Percentiles rank a stretch among this genome's conserved stretches.
These are phyloP conservation scores for Schizophyllum commune DNA, from an alignment of 1,284 basidiomycete species.

Conservation along the genomic window DNA sequence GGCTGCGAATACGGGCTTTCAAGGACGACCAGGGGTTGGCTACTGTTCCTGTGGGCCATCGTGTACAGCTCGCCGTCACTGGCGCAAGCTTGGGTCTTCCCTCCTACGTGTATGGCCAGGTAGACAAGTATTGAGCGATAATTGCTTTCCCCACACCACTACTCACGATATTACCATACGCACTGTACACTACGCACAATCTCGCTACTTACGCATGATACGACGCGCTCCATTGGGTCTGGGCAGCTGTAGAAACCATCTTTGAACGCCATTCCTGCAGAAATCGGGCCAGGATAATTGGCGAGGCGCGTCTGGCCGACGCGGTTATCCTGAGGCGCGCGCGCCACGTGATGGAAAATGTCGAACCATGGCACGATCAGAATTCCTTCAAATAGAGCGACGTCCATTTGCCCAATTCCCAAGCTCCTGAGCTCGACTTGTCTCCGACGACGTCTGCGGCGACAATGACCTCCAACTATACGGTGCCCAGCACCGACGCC, in stretches of 20 bases:
- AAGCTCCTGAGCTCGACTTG: no score
- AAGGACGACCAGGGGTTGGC: background rate
- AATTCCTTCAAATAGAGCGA: background rate
- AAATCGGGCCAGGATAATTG: background rate
- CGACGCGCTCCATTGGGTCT: background rate
- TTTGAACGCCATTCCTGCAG: background rate
- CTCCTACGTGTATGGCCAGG: background rate
- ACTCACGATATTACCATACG: background rate
- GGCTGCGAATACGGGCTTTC: background rate
- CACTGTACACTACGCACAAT: background rate
- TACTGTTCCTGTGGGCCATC: background rate
- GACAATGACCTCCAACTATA: background rate
- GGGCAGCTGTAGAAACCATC: background rate
- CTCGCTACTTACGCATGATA: background rate
- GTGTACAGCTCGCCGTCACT: background rate
- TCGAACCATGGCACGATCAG: background rate
- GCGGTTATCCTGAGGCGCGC: background rate
- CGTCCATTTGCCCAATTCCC: no score
- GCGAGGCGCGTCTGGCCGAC: background rate
- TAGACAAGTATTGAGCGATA: no score
- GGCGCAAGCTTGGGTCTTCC: background rate
- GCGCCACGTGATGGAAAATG: background rate
- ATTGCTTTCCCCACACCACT: no score
- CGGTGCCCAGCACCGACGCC: conserved; percentile 4
- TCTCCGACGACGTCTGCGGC: background rate